Percentiles rank a stretch among this genome's conserved stretches.
These are phyloP conservation scores for Euphorbia peplus DNA, from an alignment of 345 rosid species.

Conservation along the genomic window DNA sequence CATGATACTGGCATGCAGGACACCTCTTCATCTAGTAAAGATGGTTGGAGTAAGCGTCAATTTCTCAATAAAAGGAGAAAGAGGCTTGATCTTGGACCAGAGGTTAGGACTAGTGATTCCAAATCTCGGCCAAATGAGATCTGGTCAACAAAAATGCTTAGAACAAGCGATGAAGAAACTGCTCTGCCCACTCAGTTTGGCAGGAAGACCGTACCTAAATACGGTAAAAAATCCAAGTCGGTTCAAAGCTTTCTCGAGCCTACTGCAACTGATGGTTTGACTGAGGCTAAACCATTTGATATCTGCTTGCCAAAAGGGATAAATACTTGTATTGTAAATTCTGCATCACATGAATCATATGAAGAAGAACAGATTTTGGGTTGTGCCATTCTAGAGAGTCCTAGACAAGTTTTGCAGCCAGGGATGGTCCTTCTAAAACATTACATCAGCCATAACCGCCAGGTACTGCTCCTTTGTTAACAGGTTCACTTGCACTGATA, in stretches of 20 bases:
- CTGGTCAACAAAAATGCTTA: background rate
- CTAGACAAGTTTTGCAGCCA: conserved; percentile 33
- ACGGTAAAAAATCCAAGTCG: background rate
- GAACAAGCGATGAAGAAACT: conserved; percentile 4
- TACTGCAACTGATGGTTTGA: background rate
- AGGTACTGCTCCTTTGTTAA: conserved; percentile 26
- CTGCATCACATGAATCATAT: background rate
- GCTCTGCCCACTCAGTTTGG: conserved; percentile 9
- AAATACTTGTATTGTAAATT: background rate
- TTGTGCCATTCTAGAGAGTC: background rate
- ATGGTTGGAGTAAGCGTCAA: background rate
- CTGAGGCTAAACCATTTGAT: conserved; percentile 27
- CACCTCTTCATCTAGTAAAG: background rate
- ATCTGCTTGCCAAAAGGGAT: conserved; percentile 23
- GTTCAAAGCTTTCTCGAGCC: background rate
- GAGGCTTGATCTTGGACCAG: conserved; percentile 18
- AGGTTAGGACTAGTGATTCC: background rate
- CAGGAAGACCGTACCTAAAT: conserved; percentile 1
- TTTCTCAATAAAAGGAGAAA: conserved; percentile 10
- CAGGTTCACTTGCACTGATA: background rate
- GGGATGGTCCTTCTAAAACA: conserved; percentile 58
- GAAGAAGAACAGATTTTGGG: background rate
- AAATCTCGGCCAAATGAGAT: background rate
- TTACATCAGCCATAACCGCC: conserved; percentile 31
- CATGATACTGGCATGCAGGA: background rate